Evolutionary conservation across 2,329 filamentous ascomycete genomes (phyloP).

Genomic region (Neofusicoccum umdonicola): DNA sequence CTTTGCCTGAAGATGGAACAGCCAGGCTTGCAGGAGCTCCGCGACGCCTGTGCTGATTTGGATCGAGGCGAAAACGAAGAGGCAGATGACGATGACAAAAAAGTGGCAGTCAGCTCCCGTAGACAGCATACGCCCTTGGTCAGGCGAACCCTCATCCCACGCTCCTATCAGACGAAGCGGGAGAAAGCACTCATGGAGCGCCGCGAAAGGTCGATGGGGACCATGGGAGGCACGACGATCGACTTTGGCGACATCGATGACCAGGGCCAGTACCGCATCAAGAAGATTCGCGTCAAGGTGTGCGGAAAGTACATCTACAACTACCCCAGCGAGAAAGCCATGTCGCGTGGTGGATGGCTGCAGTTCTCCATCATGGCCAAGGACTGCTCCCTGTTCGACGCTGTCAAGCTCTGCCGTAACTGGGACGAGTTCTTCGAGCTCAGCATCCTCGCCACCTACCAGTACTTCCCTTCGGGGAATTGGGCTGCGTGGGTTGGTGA

Average conservation of each 20-base stretch:
- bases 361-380: conserved; percentile 53
- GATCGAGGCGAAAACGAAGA: conserved; percentile 40
- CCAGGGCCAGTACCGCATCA: conserved; percentile 30
- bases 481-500: conserved; percentile 46
- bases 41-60: conserved; percentile 53
- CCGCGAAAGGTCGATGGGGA: conserved; percentile 18
- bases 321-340: conserved; percentile 48
- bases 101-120: neutral
- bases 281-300: conserved; percentile 46
- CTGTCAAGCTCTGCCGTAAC: conserved; percentile 48
- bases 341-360: conserved; percentile 50
- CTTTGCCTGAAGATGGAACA: conserved; percentile 49
- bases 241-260: conserved; percentile 40
- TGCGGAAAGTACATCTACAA: conserved; percentile 53
- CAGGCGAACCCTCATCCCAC: conserved; percentile 17
- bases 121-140: neutral
- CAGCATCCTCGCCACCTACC: conserved; percentile 44
- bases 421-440: conserved; percentile 54
- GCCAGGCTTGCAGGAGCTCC: conserved; percentile 49
- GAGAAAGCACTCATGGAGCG: conserved; percentile 31
- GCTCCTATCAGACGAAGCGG: conserved; percentile 30
- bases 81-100: conserved; percentile 26
- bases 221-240: conserved; percentile 25
- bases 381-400: conserved; percentile 46
- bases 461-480: conserved; percentile 49